Evolutionary conservation across 441 rosid species (phyloP), one percentile per base, ranked within the genome.

Genomic region (Omphalea diandra): DNA sequence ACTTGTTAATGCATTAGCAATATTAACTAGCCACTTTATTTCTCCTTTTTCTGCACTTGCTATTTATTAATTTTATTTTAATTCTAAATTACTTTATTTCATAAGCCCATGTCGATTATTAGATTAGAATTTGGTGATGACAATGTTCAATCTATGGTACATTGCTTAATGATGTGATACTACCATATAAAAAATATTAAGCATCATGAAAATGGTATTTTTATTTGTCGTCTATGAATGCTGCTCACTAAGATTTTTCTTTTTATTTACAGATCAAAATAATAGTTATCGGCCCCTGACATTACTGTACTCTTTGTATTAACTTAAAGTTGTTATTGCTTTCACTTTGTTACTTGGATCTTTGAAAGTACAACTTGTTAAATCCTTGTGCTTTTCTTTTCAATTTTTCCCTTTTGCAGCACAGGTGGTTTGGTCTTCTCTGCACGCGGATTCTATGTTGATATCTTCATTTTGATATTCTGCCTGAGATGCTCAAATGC

Each of bases 321-420:
- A 36, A 15, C 49, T 22, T 49, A 35, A 18, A n/a, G 64, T 6
- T 3, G 7, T 69, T 69, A 31, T 40, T 79, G 7, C 12, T 36
- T 60, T 32, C 70, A 29, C 38, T 33, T 70, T 11, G 24, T 36
- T 54, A 12, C 53, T 14, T 14, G 10, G 53, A 50, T 59, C n/a
- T 52, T 31, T 50, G 6, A 0, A 4, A 14, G 18, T 49, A 52
- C 72, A 66, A 60, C 72, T 71, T 63, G 7, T 71, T 35, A 59
- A 53, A 58, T 70, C 18, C 31, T 46, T 68, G 43, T 9, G n/a
- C n/a, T 40, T n/a, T 54, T 68, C 32, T 24, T n/a, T 56, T 71
- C 63, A 63, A 32, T 3, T 74, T 68, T 81, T 73, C 65, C 70
- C 74, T 76, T 81, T 83, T 88, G 88, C 90, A 94, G 98, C 90